phyloP scores from a whole-genome alignment of 805 yeast genomes.

The Clavispora phyllophila region DNA sequence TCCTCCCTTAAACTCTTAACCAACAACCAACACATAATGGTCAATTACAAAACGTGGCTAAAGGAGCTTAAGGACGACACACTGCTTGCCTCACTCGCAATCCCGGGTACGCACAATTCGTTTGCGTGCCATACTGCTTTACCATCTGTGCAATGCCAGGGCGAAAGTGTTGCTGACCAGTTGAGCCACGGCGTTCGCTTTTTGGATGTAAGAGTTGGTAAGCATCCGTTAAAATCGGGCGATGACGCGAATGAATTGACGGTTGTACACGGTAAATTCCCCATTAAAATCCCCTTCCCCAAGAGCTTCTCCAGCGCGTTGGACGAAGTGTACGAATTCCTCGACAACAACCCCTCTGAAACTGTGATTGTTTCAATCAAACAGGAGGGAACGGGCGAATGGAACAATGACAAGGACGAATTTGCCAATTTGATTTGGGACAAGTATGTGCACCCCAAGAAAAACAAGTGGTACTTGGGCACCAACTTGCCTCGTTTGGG shows the following conservation, averaged over 20 bases:
- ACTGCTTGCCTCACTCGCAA: constrained; percentile 47
- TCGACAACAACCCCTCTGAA: constrained; percentile 50
- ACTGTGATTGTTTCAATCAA: constrained; percentile 63
- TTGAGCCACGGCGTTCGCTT: constrained; percentile 72
- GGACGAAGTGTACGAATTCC: constrained; percentile 54
- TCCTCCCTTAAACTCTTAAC: neutral
- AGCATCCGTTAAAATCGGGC: constrained; percentile 48
- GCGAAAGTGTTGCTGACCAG: constrained; percentile 53
- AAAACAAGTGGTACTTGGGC: constrained; percentile 57
- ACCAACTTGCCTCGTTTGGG: constrained; percentile 53
- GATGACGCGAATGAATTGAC: constrained; percentile 51
- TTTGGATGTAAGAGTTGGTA: constrained; percentile 62
- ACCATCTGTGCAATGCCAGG: constrained; percentile 78
- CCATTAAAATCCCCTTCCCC: constrained; percentile 58
- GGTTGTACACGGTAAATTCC: constrained; percentile 73
- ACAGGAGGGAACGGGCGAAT: constrained; percentile 65
- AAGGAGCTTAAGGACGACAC: constrained; percentile 47
- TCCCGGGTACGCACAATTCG: constrained; percentile 85
- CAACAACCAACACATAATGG: constrained; percentile 22
- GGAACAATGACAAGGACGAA: constrained; percentile 62
- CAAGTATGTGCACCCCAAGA: constrained; percentile 43
- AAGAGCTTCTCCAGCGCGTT: constrained; percentile 48
- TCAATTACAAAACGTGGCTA: constrained; percentile 49
- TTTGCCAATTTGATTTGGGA: constrained; percentile 60
- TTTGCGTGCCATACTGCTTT: constrained; percentile 68